A percentile compares a stretch with the other conserved stretches of the same genome.
Evolutionary conservation across 768 basidiomycete species (phyloP).

Genomic region (Lactifluus volemus): DNA sequence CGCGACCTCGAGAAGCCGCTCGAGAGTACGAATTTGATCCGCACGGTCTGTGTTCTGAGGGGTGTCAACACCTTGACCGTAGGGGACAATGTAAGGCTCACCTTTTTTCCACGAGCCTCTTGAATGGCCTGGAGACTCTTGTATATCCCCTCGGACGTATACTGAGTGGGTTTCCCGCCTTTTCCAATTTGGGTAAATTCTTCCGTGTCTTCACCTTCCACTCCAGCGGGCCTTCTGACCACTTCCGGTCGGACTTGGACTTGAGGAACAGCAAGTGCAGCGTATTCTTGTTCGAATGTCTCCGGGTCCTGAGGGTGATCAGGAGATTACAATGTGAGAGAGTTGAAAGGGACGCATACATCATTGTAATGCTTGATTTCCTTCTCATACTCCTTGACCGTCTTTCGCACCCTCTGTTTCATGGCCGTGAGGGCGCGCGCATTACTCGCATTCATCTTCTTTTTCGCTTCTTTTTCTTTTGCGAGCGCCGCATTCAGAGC

Average conservation of each 20-base stretch:
- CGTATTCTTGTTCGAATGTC: constrained; percentile 72
- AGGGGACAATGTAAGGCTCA: constrained; percentile 26
- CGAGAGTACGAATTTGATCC: constrained; percentile 89
- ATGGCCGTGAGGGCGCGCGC: constrained; percentile 93
- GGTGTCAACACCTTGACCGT: neutral
- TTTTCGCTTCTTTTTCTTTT: constrained; percentile 88
- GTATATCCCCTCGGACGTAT: constrained; percentile 80
- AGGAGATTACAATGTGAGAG: neutral
- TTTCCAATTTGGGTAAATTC: constrained; percentile 85
- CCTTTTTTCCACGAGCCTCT: constrained; percentile 95
- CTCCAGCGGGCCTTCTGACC: constrained; percentile 30
- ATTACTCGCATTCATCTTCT: constrained; percentile 93
- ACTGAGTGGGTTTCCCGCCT: constrained; percentile 76
- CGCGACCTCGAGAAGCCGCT: constrained; percentile 78
- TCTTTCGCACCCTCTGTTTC: constrained; percentile 96
- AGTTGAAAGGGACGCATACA: constrained; percentile 34
- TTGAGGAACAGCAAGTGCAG: constrained; percentile 41
- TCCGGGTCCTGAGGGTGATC: constrained; percentile 66
- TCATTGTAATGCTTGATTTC: constrained; percentile 73
- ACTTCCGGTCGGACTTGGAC: constrained; percentile 31
- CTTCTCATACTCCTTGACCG: constrained; percentile 77
- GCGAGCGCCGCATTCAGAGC: constrained; percentile 63
- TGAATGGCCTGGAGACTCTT: constrained; percentile 87
- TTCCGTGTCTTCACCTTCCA: constrained; percentile 33
- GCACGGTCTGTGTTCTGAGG: constrained; percentile 88